A percentile compares a stretch with the other conserved stretches of the same genome.
Evolutionary conservation across 2,329 filamentous ascomycete species (phyloP).

Genomic region (Knoxdaviesia proteae): DNA sequence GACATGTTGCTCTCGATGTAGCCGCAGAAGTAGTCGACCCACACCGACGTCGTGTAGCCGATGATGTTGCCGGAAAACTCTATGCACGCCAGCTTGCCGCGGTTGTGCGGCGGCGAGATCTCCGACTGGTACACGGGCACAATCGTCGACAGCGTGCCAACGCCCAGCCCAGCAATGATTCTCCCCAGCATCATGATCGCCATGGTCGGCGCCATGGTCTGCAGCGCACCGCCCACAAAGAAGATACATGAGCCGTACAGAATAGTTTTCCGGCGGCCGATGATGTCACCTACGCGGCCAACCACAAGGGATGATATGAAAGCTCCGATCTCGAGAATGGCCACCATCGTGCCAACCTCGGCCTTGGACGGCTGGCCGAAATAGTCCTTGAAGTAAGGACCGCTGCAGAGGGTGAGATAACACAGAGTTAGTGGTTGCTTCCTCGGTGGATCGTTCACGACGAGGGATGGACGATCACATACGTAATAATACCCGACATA

Average conservation of each 20-base stretch:
- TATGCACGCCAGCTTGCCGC: conserved; percentile 88
- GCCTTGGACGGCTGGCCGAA: conserved; percentile 76
- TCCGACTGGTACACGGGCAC: conserved; percentile 89
- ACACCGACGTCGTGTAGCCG: conserved; percentile 88
- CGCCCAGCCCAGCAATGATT: conserved; percentile 66
- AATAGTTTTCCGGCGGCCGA: conserved; percentile 77
- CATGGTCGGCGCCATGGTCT: conserved; percentile 66
- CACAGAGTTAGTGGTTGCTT: neutral
- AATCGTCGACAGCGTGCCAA: conserved; percentile 77
- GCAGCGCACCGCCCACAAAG: conserved; percentile 61
- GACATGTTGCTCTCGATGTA: conserved; percentile 70
- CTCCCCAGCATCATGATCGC: conserved; percentile 74
- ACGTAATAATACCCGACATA: conserved; percentile 58
- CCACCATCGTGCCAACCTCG: conserved; percentile 90
- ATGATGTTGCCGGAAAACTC: conserved; percentile 96
- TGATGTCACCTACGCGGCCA: conserved; percentile 74
- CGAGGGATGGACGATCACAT: conserved; percentile 12
- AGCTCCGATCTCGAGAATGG: conserved; percentile 84
- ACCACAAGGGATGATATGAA: conserved; percentile 76
- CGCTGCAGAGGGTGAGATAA: conserved; percentile 29
- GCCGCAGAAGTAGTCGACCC: conserved; percentile 96
- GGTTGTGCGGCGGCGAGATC: conserved; percentile 88
- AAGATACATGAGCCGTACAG: conserved; percentile 87
- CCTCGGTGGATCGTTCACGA: neutral
- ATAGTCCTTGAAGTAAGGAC: conserved; percentile 73